Percentiles rank a stretch among this genome's conserved stretches.
Evolutionary conservation across 805 yeast species (phyloP).

Genomic region (Yarrowia sp.): DNA sequence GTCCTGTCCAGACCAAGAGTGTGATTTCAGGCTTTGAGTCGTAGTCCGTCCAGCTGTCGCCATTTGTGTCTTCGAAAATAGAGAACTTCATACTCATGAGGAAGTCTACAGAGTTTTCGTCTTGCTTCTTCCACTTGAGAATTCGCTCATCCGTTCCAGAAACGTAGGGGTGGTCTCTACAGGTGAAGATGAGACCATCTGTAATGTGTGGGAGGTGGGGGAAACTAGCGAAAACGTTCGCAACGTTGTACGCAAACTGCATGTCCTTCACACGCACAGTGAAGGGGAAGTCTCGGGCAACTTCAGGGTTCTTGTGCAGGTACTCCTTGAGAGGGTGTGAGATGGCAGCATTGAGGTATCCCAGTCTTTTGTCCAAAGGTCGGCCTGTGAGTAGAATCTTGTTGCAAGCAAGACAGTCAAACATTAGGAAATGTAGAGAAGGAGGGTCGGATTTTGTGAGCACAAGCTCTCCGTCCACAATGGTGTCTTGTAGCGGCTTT

Average conservation of each 20-base stretch:
- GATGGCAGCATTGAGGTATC: slow-evolving; percentile 76
- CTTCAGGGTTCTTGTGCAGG: slow-evolving; percentile 66
- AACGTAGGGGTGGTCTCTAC: slow-evolving; percentile 80
- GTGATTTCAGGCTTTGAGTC: slow-evolving; percentile 72
- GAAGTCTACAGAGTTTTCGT: slow-evolving; percentile 91
- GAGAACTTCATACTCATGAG: slow-evolving; percentile 63
- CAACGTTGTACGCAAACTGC: slow-evolving; percentile 76
- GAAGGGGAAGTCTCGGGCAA: slow-evolving; percentile 75
- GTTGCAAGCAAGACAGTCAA: slow-evolving; percentile 80
- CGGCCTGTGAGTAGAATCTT: slow-evolving; percentile 67
- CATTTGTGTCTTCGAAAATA: slow-evolving; percentile 53
- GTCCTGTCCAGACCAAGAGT: slow-evolving; percentile 76
- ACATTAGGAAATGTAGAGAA: slow-evolving; percentile 68
- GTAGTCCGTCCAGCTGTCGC: slow-evolving; percentile 62
- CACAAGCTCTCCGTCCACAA: slow-evolving; percentile 93
- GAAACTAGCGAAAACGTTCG: slow-evolving; percentile 67
- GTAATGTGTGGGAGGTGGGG: slow-evolving; percentile 74
- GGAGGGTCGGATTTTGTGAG: slow-evolving; percentile 44
- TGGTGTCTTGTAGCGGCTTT: slow-evolving; percentile 76
- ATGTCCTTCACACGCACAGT: slow-evolving; percentile 81
- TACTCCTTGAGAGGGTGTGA: slow-evolving; percentile 77
- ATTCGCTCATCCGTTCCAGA: slow-evolving; percentile 85
- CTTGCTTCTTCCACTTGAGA: slow-evolving; percentile 95
- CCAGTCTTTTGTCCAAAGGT: slow-evolving; percentile 75
- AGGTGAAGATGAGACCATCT: slow-evolving; percentile 92